Conservation (phyloP, 345 rosid species). For the Arabis alpina region DNA sequence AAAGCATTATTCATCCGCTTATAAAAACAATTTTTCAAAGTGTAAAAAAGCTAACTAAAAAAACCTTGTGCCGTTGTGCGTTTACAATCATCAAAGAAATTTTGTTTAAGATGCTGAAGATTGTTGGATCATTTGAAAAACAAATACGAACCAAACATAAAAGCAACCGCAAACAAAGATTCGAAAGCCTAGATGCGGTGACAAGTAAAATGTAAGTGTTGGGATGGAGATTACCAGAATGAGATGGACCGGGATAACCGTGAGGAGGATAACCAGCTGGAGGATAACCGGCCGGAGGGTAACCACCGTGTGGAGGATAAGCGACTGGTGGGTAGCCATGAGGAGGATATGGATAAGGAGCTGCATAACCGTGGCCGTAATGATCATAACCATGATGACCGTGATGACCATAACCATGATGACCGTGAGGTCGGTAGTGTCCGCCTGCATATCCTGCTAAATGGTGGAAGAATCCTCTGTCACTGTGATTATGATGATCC, state of each 20-base stretch:
- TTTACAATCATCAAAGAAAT: neutral
- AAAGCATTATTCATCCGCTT: too few species aligned
- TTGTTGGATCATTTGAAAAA: conserved; percentile 4
- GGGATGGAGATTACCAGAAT: conserved; percentile 36
- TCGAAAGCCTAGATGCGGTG: neutral
- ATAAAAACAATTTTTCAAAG: too few species aligned
- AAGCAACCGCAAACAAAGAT: conserved; percentile 1
- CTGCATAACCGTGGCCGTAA: conserved; percentile 36
- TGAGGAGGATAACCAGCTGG: conserved; percentile 42
- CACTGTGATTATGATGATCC: conserved; percentile 51
- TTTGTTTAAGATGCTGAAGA: conserved; percentile 4
- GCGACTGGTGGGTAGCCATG: conserved; percentile 65
- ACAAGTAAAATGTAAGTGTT: neutral
- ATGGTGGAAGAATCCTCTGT: conserved; percentile 70
- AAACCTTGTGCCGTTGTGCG: too few species aligned
- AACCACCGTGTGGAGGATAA: conserved; percentile 55
- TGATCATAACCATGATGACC: conserved; percentile 42
- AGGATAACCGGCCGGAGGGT: conserved; percentile 64
- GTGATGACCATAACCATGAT: conserved; percentile 40
- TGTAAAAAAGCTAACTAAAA: too few species aligned
- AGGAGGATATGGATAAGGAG: conserved; percentile 48
- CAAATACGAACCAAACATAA: neutral
- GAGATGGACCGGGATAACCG: conserved; percentile 41
- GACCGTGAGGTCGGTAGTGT: conserved; percentile 46
- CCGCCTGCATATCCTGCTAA: conserved; percentile 71